Conservation (phyloP, 148 eudicot genomes). For the Rhododendron griersonianum region DNA sequence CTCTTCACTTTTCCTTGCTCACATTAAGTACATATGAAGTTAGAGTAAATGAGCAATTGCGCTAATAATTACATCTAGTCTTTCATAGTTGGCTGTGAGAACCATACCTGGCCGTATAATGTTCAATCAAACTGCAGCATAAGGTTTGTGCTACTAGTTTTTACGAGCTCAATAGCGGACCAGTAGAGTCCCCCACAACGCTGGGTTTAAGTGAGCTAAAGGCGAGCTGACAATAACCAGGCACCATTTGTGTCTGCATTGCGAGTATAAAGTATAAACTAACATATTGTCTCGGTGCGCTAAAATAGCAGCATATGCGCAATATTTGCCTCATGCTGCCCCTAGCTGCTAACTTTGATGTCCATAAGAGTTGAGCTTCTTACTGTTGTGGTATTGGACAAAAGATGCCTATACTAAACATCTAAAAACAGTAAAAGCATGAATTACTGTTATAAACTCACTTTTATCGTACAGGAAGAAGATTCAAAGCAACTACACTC, state of each 20-base stretch:
- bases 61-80: neutral
- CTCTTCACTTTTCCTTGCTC: constrained; percentile 35
- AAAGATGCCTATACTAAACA: neutral
- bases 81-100: neutral
- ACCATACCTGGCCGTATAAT: neutral
- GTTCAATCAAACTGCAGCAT: no score
- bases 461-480: neutral
- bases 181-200: neutral
- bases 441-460: neutral
- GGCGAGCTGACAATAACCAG: neutral
- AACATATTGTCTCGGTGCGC: neutral
- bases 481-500: constrained; percentile 3
- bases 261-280: neutral
- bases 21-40: constrained; percentile 24
- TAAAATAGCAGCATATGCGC: neutral
- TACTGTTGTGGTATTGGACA: neutral
- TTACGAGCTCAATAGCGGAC: neutral
- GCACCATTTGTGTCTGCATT: neutral
- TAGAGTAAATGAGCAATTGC: neutral
- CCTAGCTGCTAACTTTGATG: neutral
- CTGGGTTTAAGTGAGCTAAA: neutral
- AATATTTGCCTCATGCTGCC: neutral
- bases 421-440: neutral
- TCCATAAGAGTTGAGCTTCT: neutral
- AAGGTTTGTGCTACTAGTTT: no score